A percentile compares a stretch with the other conserved stretches of the same genome.
phyloP scores from a whole-genome alignment of 148 eudicot genomes.

The Nyssa sinensis region DNA sequence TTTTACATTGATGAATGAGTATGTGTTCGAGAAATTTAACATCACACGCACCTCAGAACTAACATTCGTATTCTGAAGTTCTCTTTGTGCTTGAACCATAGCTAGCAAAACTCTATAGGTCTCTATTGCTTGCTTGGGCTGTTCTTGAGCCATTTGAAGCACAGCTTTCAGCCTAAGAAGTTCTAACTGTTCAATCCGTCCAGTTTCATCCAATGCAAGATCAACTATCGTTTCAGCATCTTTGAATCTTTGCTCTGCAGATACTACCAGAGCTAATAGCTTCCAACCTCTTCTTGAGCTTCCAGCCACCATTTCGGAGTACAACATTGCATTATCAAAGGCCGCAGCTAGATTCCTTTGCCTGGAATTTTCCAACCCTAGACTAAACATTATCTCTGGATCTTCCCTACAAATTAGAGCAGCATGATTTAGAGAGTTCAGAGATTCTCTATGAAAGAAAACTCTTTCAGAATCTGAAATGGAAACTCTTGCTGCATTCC shows the following conservation, averaged over 20 bases:
- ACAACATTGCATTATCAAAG: conserved; percentile 55
- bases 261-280: conserved; percentile 63
- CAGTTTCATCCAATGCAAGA: conserved; percentile 76
- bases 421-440: conserved; percentile 46
- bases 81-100: conserved; percentile 56
- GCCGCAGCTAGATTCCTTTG: conserved; percentile 71
- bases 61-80: conserved; percentile 16
- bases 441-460: conserved; percentile 45
- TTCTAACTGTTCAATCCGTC: conserved; percentile 51
- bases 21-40: not conserved
- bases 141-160: conserved; percentile 64
- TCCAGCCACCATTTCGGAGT: conserved; percentile 60
- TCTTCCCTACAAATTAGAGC: conserved; percentile 38
- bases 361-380: conserved; percentile 66
- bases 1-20: not conserved
- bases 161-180: conserved; percentile 68
- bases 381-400: conserved; percentile 53
- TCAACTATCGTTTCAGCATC: conserved; percentile 87
- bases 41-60: conserved; percentile 38
- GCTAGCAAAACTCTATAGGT: conserved; percentile 67
- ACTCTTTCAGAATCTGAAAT: conserved; percentile 53
- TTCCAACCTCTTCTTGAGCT: conserved; percentile 65
- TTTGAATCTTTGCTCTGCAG: conserved; percentile 69
- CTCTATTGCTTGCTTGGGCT: conserved; percentile 85
- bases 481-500: conserved; percentile 67